Evolutionary conservation across 345 rosid species (phyloP).

Genomic region (Salix caprea): DNA sequence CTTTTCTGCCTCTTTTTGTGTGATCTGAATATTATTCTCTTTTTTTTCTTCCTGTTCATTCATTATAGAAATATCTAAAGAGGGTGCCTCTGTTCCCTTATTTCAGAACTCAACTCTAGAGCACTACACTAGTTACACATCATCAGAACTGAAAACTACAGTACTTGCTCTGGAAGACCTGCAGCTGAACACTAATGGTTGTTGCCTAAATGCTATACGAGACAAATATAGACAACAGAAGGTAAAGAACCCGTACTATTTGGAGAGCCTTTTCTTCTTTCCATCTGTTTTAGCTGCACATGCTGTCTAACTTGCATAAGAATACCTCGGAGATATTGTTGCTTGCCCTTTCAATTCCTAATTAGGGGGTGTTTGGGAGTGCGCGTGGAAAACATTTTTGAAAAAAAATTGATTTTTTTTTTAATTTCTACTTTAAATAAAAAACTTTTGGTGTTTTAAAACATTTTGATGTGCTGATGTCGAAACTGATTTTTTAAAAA

Average conservation of each 20-base stretch:
- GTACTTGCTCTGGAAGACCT: constrained; percentile 76
- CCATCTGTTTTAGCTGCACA: neutral
- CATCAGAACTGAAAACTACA: constrained; percentile 50
- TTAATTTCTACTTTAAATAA: too few species aligned
- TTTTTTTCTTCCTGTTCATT: neutral
- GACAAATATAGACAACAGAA: constrained; percentile 70
- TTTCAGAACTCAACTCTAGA: constrained; percentile 81
- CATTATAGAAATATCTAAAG: constrained; percentile 6
- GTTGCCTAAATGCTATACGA: constrained; percentile 59
- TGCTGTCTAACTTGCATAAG: neutral
- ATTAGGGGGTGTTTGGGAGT: too few species aligned
- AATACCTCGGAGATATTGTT: neutral
- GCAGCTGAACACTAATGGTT: constrained; percentile 60
- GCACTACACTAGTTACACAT: constrained; percentile 70
- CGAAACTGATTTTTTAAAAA: accelerated
- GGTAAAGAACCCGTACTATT: constrained; percentile 34
- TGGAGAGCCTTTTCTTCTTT: too few species aligned
- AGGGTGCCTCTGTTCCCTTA: neutral
- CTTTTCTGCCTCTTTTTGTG: constrained; percentile 1
- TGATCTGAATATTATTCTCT: neutral
- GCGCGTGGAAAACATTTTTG: accelerated
- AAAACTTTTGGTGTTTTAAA: accelerated
- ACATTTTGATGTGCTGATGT: too few species aligned
- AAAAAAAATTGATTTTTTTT: too few species aligned
- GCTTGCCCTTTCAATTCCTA: neutral